Conservation (phyloP, 495 filamentous ascomycete species). For the Aspergillus panamensis region DNA sequence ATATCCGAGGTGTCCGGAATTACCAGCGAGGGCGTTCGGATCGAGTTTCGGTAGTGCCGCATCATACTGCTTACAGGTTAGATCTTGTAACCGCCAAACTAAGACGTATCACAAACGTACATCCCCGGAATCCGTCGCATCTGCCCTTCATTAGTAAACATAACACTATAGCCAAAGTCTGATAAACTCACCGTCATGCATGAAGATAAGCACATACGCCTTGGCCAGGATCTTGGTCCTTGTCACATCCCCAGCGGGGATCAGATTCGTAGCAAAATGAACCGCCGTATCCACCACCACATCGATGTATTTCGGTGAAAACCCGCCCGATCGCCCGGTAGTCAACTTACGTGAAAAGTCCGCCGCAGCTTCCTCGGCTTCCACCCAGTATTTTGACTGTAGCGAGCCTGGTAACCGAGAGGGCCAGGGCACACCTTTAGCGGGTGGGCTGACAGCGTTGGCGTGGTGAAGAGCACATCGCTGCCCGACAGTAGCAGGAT, state of each 20-base stretch:
- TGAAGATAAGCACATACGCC: constrained; percentile 10
- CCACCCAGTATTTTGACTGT: constrained; percentile 18
- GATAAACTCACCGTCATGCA: constrained; percentile 16
- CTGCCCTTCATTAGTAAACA: not conserved
- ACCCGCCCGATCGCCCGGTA: not conserved
- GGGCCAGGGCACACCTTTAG: constrained; percentile 14
- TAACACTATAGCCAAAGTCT: not conserved
- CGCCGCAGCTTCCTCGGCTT: constrained; percentile 13
- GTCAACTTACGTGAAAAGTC: not conserved
- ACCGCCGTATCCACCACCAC: constrained; percentile 9
- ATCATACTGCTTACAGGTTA: not conserved
- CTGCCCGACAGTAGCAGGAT: not conserved
- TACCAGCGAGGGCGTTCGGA: not conserved
- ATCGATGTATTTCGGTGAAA: constrained; percentile 2
- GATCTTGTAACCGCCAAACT: not conserved
- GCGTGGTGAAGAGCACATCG: not conserved
- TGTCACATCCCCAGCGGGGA: constrained; percentile 6
- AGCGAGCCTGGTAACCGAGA: not conserved
- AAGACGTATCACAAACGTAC: not conserved
- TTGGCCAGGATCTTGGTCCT: constrained; percentile 11
- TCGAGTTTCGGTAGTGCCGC: not conserved
- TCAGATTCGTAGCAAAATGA: constrained; percentile 7
- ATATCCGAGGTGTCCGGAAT: constrained; percentile 3
- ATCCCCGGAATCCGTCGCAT: constrained; percentile 12
- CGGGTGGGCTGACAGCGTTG: constrained; percentile 6